A percentile compares a stretch with the other conserved stretches of the same genome.
Evolutionary conservation across 345 rosid species (phyloP).

Genomic region (Salix dunnii): DNA sequence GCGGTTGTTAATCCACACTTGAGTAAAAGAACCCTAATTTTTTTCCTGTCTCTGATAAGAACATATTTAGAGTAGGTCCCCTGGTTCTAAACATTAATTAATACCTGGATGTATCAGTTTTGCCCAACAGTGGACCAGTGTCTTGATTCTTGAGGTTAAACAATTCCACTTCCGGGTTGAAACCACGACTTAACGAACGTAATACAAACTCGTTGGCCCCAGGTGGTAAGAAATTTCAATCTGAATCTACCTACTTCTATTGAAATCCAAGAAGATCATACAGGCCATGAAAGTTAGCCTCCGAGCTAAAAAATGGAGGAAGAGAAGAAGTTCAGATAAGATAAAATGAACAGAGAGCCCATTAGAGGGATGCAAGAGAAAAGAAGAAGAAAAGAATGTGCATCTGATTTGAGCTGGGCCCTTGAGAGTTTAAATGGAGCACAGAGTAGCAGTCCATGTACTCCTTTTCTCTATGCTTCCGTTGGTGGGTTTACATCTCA

Average conservation of each 20-base stretch:
- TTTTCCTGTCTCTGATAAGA: not conserved
- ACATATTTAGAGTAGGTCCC: not conserved
- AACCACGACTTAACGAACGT: not conserved
- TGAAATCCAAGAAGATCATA: no score
- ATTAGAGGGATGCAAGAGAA: not conserved
- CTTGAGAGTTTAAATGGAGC: not conserved
- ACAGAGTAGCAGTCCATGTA: not conserved
- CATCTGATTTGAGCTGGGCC: not conserved
- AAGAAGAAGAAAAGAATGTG: not conserved
- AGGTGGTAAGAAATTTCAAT: no score
- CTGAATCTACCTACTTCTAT: no score
- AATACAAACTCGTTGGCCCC: not conserved
- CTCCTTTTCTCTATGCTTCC: not conserved
- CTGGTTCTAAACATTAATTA: not conserved
- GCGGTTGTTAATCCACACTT: not conserved
- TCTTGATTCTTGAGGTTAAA: not conserved
- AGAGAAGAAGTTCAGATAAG: not conserved
- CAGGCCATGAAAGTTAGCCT: not conserved
- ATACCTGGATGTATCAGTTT: no score
- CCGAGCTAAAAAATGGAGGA: not conserved
- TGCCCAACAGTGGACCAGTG: not conserved
- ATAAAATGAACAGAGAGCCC: not conserved
- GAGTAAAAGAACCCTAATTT: not conserved
- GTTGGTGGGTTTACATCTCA: not conserved
- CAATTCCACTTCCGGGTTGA: not conserved